Evolutionary conservation across 768 basidiomycete genomes (phyloP).

Genomic region (Phanerochaete carnosa): DNA sequence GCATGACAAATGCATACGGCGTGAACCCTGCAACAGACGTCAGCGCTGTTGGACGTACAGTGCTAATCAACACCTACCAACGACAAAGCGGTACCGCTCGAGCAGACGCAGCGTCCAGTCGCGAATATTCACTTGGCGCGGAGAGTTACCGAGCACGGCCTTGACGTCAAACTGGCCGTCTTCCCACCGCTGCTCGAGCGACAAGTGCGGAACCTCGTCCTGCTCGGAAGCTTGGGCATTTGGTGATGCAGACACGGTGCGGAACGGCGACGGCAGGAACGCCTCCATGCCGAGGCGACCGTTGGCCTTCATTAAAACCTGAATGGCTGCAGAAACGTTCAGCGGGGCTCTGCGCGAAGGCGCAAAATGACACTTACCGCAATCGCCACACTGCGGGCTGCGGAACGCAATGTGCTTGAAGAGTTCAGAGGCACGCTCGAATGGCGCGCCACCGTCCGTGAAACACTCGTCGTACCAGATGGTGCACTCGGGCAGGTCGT

Average conservation of each 20-base stretch:
- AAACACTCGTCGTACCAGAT: conserved; percentile 23
- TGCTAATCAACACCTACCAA: conserved; percentile 4
- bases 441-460: conserved; percentile 6
- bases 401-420: conserved; percentile 34
- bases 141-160: background rate
- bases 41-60: background rate
- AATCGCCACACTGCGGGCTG: conserved; percentile 33
- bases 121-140: conserved; percentile 6
- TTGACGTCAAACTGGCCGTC: conserved; percentile 8
- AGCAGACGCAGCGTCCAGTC: conserved; percentile 15
- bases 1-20: conserved; percentile 14
- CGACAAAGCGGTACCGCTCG: conserved; percentile 14
- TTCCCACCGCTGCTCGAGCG: conserved; percentile 5
- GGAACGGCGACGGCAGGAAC: conserved; percentile 9
- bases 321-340: conserved; percentile 4
- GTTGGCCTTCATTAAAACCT: conserved; percentile 9
- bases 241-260: background rate
- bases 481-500: conserved; percentile 16
- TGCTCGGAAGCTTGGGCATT: background rate
- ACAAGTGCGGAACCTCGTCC: conserved; percentile 4
- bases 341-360: background rate
- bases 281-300: conserved; percentile 11
- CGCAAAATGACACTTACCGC: conserved; percentile 14
- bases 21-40: background rate
- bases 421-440: conserved; percentile 22